These are phyloP conservation scores for Neocatenulostroma microsporum DNA, from an alignment of 2,329 filamentous ascomycete genomes.

Conservation along the genomic window DNA sequence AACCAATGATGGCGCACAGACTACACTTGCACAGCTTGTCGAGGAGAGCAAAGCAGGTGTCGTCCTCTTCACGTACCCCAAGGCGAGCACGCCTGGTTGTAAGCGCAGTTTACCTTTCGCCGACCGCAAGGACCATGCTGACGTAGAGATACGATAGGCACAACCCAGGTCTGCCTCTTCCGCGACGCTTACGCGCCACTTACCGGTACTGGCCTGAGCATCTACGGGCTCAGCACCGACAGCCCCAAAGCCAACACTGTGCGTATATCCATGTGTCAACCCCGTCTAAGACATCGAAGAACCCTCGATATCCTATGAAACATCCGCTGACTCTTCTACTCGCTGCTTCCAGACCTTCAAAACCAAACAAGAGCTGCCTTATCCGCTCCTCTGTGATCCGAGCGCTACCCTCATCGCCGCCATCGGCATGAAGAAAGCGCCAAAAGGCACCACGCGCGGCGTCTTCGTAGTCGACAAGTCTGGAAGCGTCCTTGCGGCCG, in stretches of 20 bases:
- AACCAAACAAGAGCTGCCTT: conserved; percentile 82
- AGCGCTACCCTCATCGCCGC: conserved; percentile 66
- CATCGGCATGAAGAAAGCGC: conserved; percentile 81
- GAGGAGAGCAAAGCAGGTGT: conserved; percentile 78
- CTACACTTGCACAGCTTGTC: conserved; percentile 70
- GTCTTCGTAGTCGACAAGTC: conserved; percentile 65
- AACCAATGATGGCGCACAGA: conserved; percentile 75
- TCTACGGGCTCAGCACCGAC: conserved; percentile 86
- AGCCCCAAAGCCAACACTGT: conserved; percentile 87
- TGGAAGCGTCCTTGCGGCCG: conserved; percentile 68
- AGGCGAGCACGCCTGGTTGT: conserved; percentile 91
- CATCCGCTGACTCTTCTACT: too few relatives aligned
- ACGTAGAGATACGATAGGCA: too few relatives aligned
- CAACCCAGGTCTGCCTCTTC: conserved; percentile 87
- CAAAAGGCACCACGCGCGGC: conserved; percentile 72
- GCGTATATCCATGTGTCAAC: too few relatives aligned
- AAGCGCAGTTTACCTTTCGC: conserved; percentile 43
- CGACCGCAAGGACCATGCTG: too few relatives aligned
- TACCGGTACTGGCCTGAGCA: conserved; percentile 68
- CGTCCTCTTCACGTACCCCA: conserved; percentile 91
- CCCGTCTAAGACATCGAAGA: too few relatives aligned
- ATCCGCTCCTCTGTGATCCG: conserved; percentile 79
- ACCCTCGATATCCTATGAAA: too few relatives aligned
- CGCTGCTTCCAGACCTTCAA: too few relatives aligned
- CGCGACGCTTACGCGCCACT: conserved; percentile 73